Percentiles rank a stretch among this genome's conserved stretches.
Evolutionary conservation across 345 rosid genomes (phyloP).

Genomic region (Lepidium didymum): DNA sequence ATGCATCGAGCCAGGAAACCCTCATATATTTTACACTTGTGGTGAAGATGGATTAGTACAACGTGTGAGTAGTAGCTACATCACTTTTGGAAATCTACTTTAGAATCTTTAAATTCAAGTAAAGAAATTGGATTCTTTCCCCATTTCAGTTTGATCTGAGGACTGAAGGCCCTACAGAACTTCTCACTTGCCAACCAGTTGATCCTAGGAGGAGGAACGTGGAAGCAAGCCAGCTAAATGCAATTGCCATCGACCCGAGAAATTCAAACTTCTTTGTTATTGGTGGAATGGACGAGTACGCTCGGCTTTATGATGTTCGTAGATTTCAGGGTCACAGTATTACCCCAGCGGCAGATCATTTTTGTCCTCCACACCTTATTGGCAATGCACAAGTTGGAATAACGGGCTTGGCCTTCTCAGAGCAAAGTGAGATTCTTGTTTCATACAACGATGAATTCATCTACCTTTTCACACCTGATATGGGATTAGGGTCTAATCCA

Average conservation of each 20-base stretch:
- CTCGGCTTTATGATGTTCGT: conserved; percentile 83
- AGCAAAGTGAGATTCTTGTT: conserved; percentile 84
- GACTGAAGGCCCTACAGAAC: conserved; percentile 51
- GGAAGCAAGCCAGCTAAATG: conserved; percentile 47
- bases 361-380: conserved; percentile 66
- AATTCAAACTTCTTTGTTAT: conserved; percentile 73
- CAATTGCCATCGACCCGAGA: conserved; percentile 77
- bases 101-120: neutral
- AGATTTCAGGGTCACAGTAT: conserved; percentile 48
- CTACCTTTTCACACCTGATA: conserved; percentile 60
- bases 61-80: conserved; percentile 47
- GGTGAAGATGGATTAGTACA: conserved; percentile 95
- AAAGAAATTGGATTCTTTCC: neutral
- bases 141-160: conserved; percentile 81
- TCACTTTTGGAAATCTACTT: neutral
- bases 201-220: conserved; percentile 27
- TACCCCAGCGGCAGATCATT: conserved; percentile 51
- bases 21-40: conserved; percentile 71
- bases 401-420: conserved; percentile 86
- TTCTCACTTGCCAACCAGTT: conserved; percentile 53
- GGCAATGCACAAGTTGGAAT: conserved; percentile 58
- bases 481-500: conserved; percentile 72
- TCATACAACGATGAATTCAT: conserved; percentile 69
- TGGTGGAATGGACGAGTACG: conserved; percentile 72
- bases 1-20: conserved; percentile 87